phyloP scores from a whole-genome alignment of 345 rosid species.

The Excoecaria cochinchinensis region DNA sequence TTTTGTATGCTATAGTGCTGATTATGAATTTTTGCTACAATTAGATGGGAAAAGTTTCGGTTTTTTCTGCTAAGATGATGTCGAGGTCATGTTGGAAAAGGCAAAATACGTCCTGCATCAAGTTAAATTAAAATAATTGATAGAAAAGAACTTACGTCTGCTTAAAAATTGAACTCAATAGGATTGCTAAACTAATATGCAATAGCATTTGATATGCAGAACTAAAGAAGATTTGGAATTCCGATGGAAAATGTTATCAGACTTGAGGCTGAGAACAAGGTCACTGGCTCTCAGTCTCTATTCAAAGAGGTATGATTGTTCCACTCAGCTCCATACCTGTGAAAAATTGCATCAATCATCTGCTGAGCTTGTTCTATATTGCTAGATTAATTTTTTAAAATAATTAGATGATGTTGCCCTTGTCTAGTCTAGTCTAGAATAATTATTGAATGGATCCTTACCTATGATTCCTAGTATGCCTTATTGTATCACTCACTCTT shows the following conservation, averaged over 20 bases:
- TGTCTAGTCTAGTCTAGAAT: not conserved
- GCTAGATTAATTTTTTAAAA: not conserved
- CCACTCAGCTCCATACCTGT: not conserved
- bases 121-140: too few relatives aligned
- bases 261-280: constrained; percentile 39
- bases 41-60: not conserved
- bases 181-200: constrained; percentile 21
- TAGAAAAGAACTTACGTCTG: too few relatives aligned
- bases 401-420: not conserved
- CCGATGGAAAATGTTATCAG: constrained; percentile 47
- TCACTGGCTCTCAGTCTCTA: constrained; percentile 35
- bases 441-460: not conserved
- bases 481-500: constrained; percentile 8
- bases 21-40: not conserved
- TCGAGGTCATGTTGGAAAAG: not conserved
- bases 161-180: not conserved
- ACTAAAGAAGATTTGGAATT: constrained; percentile 40
- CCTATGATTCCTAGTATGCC: not conserved
- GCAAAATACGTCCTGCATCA: not conserved
- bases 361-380: too few relatives aligned
- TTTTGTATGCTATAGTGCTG: not conserved
- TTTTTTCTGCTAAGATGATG: not conserved
- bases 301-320: constrained; percentile 30
- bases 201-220: constrained; percentile 41
- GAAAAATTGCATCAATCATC: not conserved